Percentiles rank a stretch among this genome's conserved stretches.
These are phyloP conservation scores for Nicotiana tabacum DNA, from an alignment of 257 asterid species.

Conservation along the genomic window DNA sequence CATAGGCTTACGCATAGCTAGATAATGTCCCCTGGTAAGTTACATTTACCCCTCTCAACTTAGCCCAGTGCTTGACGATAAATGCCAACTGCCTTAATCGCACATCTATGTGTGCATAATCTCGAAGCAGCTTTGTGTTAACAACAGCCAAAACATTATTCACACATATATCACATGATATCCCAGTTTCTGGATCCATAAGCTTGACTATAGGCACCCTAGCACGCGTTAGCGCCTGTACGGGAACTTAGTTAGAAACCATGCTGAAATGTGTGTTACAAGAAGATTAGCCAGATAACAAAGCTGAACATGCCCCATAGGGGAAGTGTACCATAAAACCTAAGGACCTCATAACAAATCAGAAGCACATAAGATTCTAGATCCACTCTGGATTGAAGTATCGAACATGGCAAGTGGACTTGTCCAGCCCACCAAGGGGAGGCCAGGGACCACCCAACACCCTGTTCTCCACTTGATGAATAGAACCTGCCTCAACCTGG, in stretches of 20 bases:
- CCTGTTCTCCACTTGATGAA: neutral
- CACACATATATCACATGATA: slow-evolving; percentile 85
- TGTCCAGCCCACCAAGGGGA: neutral
- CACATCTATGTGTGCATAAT: slow-evolving; percentile 74
- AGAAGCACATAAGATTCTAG: neutral
- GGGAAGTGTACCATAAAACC: neutral
- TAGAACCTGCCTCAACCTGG: neutral
- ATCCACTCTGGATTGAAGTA: neutral
- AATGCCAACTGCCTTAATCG: slow-evolving; percentile 89
- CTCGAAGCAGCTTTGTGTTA: slow-evolving; percentile 85
- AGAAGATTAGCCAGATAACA: neutral
- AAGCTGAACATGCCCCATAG: neutral
- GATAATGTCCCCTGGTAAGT: slow-evolving; percentile 95
- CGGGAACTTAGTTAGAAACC: slow-evolving; percentile 14
- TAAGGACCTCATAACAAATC: neutral
- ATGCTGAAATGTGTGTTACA: neutral
- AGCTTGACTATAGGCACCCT: slow-evolving; percentile 97
- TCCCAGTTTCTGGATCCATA: slow-evolving; percentile 88
- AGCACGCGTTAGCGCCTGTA: slow-evolving; percentile 95
- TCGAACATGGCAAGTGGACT: neutral
- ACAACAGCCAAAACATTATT: slow-evolving; percentile 89
- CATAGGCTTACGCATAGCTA: slow-evolving; percentile 83
- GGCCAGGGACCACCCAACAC: neutral
- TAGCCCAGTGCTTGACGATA: slow-evolving; percentile 97
- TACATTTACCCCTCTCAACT: slow-evolving; percentile 79